Evolutionary conservation across 116 monocot genomes (phyloP).

Genomic region (Trichopus zeylanicus): DNA sequence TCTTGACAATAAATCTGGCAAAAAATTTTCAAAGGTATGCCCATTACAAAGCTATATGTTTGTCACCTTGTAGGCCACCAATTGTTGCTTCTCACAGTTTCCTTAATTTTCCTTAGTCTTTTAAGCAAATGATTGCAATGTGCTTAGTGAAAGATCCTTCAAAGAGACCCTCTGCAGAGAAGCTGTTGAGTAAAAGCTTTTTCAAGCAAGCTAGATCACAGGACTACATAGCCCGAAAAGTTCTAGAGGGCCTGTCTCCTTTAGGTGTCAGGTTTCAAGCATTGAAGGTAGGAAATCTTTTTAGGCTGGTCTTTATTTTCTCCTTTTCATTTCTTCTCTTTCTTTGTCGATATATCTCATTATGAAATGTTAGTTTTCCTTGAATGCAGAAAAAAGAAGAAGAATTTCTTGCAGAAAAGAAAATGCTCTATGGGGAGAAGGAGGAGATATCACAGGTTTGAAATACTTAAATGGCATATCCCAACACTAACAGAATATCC

Average conservation of each 20-base stretch:
- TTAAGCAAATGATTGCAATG: conserved; percentile 79
- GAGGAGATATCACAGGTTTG: conserved; percentile 93
- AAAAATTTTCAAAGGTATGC: conserved; percentile 80
- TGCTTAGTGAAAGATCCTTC: conserved; percentile 98
- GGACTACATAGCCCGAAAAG: conserved; percentile 53
- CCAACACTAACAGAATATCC: no score
- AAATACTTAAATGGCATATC: no score
- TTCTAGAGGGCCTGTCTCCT: conserved; percentile 71
- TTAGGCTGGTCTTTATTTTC: not conserved
- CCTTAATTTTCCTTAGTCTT: conserved; percentile 37
- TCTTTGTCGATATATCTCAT: not conserved
- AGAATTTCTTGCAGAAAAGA: conserved; percentile 75
- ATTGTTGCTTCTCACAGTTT: conserved; percentile 5
- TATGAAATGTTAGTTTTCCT: not conserved
- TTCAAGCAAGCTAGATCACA: conserved; percentile 86
- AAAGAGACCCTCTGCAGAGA: conserved; percentile 67
- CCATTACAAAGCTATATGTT: not conserved
- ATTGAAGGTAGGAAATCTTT: conserved; percentile 48
- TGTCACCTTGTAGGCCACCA: not conserved
- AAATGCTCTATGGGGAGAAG: conserved; percentile 67
- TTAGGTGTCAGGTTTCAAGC: conserved; percentile 60
- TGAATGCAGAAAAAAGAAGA: conserved; percentile 57
- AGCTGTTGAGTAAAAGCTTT: conserved; percentile 78
- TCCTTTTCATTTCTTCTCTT: not conserved
- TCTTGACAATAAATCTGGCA: conserved; percentile 63